Base-by-base conservation (phyloP, 805 yeast genomes). In the Candida sanyiensis region DNA sequence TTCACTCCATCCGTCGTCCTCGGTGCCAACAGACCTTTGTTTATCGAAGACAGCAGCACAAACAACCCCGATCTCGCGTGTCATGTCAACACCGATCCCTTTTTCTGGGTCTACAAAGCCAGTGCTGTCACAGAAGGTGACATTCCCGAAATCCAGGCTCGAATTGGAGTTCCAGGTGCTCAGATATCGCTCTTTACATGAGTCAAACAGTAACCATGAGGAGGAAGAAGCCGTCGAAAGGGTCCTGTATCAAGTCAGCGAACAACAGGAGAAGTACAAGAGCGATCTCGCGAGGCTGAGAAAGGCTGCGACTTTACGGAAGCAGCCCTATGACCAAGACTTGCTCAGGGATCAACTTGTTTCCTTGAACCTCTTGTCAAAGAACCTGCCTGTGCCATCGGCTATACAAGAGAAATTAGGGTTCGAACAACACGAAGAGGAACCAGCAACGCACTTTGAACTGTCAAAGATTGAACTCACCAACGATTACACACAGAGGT, bases 311-410 rank as follows among this genome's bases (percentile, higher is more conserved):
- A 33, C 25, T 40, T 43, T 32, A 35, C 40, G 18, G 34, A 49
- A 17, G 52, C 57, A 39, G 50, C 43, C 15, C 53, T 66, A 75
- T 28, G 75, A 79, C 48, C 46, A 61, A 6, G 67, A 61, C 3
- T 50, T 77, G 12, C 59, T 84, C 36, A 61, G 67, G 31, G 70
- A 73, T 42, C 94, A 84, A 55, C 55, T 84, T 16, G 58, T 75
- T 13, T 81, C 80, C 0, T 67, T 83, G 37, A 84, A 83, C 52
- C 52, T 82, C 13, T 58, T 84, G 28, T 73, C 86, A 3, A 75
- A 69, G 48, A 86, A 83, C 56, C 47, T 80, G 42, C 83, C 79
- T 52, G 58, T 84, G 33, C 87, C 90, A 0, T 69, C 66, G 23
- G 50, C 63, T 5, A 53, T 81, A 15, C 75, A 75, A 46, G 41